Base-by-base conservation (phyloP, 495 filamentous ascomycete genomes). In the Penicillium coprophilum region DNA sequence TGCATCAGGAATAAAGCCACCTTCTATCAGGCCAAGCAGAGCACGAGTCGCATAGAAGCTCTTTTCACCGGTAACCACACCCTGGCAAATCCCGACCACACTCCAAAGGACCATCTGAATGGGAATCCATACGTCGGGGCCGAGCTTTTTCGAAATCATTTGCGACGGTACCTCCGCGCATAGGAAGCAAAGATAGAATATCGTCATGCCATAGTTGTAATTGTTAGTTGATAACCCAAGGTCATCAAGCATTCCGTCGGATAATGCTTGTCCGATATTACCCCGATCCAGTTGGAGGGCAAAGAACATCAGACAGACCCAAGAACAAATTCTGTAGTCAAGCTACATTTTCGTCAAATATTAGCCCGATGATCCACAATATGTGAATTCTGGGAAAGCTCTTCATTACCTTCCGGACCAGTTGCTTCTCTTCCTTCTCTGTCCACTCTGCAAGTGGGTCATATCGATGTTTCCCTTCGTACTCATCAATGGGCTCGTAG, bases 91-190 rank as follows among this genome's bases (percentile, higher is more conserved):
- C 2, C 84, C 84, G 19, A 89, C 81, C 4, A 88, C 50, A 49
- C 80, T 84, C 85, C 87, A 91, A 0, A 80, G 71, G 1, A 85
- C 70, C 75, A 90, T 89, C 60, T 89, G 85, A 27, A 81, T 69
- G 1, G 88, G 86, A 32, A 92, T 88, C 85, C 88, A 91, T 12
- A 76, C 75, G 65, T 91, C 87, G 0, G 87, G 85, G 1, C 88
- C 88, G n/a, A 89, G 56, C 62, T 75, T 77, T 61, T 89, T 89
- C 21, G 72, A 76, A 38, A 87, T 66, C 6, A 88, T 73, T 59
- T 88, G 85, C 0, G 85, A 87, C 0, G 85, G 85, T 6, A 88
- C 66, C 56, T 88, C 85, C 0, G 85, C 83, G 12, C 67, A 56
- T 8, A 87, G 63, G 62, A 88, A 89, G 8, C 69, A 74, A 17